phyloP scores from a whole-genome alignment of 129 eudicot species.

The Kitagawia praeruptora region DNA sequence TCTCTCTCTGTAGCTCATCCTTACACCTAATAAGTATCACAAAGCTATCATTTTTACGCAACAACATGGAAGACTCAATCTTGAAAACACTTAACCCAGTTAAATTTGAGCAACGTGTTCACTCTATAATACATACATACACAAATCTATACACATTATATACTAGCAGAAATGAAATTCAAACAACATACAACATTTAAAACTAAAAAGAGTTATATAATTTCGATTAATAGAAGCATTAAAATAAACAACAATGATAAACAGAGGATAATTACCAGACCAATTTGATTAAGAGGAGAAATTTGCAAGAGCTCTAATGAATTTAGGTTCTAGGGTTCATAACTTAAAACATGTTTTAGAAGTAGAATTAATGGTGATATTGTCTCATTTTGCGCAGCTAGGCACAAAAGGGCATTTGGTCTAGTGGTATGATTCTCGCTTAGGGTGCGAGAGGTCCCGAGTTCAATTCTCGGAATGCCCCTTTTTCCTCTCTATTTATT shows the following conservation, averaged over 20 bases:
- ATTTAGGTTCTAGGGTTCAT: neutral
- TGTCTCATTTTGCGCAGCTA: neutral
- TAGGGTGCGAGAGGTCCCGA: constrained; percentile 99
- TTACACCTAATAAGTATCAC: neutral
- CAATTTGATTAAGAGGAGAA: neutral
- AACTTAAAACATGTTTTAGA: neutral
- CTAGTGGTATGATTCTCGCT: constrained; percentile 99
- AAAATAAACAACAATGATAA: neutral
- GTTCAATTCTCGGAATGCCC: constrained; percentile 99
- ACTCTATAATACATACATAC: neutral
- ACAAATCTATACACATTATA: neutral
- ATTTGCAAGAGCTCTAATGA: neutral
- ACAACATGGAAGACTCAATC: neutral
- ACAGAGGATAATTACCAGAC: neutral
- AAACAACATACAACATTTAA: neutral
- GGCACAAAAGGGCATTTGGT: constrained; percentile 63
- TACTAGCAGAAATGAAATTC: neutral
- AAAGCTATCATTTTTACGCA: neutral
- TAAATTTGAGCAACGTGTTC: neutral
- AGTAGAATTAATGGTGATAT: too few species aligned
- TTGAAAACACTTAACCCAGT: neutral
- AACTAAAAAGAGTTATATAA: neutral
- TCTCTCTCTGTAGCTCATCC: too few species aligned
- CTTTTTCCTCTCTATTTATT: neutral
- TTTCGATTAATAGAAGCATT: neutral